Evolutionary conservation across 2,329 filamentous ascomycete genomes (phyloP).

Genomic region (Aspergillus fijiensis): DNA sequence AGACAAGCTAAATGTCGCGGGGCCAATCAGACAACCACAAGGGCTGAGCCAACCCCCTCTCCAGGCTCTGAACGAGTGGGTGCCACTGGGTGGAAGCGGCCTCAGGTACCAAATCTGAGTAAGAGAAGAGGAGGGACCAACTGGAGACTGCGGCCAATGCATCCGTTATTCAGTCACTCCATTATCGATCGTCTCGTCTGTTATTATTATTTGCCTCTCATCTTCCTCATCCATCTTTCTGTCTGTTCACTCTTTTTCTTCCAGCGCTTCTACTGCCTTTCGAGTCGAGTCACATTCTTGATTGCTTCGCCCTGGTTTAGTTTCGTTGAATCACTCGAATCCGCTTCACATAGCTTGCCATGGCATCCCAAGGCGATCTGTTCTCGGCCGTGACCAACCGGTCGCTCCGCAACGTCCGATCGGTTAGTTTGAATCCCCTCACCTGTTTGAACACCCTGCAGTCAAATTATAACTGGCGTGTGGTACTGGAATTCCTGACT

Average conservation of each 20-base stretch:
- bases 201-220: slow-evolving; percentile 2
- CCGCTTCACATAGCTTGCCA: slow-evolving; percentile 18
- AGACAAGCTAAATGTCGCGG: slow-evolving; percentile 4
- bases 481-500: slow-evolving; percentile 4
- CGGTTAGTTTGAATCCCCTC: slow-evolving; percentile 53
- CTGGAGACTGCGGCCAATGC: background rate
- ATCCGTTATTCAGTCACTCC: slow-evolving; percentile 5
- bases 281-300: background rate
- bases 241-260: background rate
- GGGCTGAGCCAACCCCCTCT: background rate
- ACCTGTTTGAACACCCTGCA: background rate
- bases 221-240: background rate
- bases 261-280: background rate
- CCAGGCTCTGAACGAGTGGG: background rate
- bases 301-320: background rate
- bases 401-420: slow-evolving; percentile 83
- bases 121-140: slow-evolving; percentile 2
- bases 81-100: background rate
- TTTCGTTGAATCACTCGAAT: background rate
- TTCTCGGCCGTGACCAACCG: slow-evolving; percentile 68
- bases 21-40: background rate
- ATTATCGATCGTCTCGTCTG: background rate
- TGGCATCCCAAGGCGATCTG: slow-evolving; percentile 38
- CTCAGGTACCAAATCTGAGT: slow-evolving; percentile 8
- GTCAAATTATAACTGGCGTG: background rate